Conservation (phyloP, 1,284 basidiomycete species). For the Moesziomyces sp. region DNA sequence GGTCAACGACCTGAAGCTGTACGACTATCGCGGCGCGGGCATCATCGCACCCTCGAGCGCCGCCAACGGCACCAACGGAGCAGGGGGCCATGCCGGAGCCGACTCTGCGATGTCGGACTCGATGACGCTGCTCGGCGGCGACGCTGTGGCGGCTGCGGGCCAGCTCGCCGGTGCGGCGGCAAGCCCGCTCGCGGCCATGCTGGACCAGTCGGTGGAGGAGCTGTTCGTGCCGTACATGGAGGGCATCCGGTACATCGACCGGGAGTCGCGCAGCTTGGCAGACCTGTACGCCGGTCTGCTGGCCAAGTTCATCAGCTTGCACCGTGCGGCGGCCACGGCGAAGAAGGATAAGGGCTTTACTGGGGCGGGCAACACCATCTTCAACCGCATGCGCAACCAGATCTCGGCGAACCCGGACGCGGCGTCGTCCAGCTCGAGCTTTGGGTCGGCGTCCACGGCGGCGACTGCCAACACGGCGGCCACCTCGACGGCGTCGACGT, state of each 20-base stretch:
- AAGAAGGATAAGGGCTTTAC: constrained; percentile 22
- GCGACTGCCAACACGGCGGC: constrained; percentile 29
- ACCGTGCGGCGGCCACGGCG: constrained; percentile 70
- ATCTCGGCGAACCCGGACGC: constrained; percentile 78
- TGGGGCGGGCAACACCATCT: constrained; percentile 74
- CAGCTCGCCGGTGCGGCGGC: constrained; percentile 49
- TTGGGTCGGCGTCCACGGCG: constrained; percentile 11
- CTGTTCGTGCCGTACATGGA: constrained; percentile 92
- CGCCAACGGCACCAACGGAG: constrained; percentile 9
- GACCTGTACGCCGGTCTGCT: constrained; percentile 84
- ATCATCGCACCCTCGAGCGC: constrained; percentile 40
- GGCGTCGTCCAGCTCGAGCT: constrained; percentile 28
- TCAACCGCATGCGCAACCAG: constrained; percentile 92
- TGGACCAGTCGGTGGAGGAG: constrained; percentile 95
- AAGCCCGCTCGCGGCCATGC: constrained; percentile 73
- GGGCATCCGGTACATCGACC: constrained; percentile 88
- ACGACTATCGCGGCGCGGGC: constrained; percentile 76
- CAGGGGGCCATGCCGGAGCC: background rate
- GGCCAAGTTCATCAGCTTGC: constrained; percentile 83
- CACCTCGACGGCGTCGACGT: constrained; percentile 22
- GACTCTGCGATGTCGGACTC: constrained; percentile 15
- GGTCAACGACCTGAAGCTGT: constrained; percentile 90
- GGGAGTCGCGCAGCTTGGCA: constrained; percentile 86
- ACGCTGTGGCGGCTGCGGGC: constrained; percentile 33
- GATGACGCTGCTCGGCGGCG: constrained; percentile 31